Conservation (phyloP, 345 rosid species). For the Eucalyptus curtisii region DNA sequence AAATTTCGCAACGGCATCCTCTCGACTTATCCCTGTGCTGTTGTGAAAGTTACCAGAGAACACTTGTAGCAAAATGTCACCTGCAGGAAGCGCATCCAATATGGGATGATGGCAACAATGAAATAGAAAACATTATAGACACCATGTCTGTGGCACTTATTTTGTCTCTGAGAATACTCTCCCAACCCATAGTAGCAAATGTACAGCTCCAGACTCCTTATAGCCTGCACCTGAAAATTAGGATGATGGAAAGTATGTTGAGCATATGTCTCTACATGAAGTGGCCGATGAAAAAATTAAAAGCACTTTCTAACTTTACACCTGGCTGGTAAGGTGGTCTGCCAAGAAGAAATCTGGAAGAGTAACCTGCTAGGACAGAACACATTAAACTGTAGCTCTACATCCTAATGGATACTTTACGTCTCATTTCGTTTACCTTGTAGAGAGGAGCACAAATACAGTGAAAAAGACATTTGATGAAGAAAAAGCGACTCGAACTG, state of each 20-base stretch:
- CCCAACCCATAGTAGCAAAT: conserved; percentile 67
- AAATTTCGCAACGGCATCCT: background rate
- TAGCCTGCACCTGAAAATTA: conserved; percentile 45
- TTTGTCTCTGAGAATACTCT: conserved; percentile 35
- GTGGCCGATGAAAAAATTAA: background rate
- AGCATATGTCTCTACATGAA: background rate
- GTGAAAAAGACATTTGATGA: conserved; percentile 12
- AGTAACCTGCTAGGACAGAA: conserved; percentile 29
- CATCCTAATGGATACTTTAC: background rate
- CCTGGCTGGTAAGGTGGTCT: conserved; percentile 65
- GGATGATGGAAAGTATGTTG: background rate
- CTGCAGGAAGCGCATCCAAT: conserved; percentile 62
- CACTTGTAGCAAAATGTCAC: conserved; percentile 4
- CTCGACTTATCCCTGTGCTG: background rate
- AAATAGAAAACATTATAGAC: conserved; percentile 51
- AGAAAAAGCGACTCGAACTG: conserved; percentile 30
- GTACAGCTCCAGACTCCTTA: conserved; percentile 56
- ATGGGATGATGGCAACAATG: conserved; percentile 48
- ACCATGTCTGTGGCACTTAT: conserved; percentile 50
- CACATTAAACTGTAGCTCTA: background rate
- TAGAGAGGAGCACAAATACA: conserved; percentile 31
- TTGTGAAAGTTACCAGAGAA: background rate
- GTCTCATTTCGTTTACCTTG: conserved; percentile 9
- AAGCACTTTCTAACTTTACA: background rate
- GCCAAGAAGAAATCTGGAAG: conserved; percentile 60